Evolutionary conservation across 352 stramenopile species (phyloP).

Genomic region (Globisporangium nagaii): DNA sequence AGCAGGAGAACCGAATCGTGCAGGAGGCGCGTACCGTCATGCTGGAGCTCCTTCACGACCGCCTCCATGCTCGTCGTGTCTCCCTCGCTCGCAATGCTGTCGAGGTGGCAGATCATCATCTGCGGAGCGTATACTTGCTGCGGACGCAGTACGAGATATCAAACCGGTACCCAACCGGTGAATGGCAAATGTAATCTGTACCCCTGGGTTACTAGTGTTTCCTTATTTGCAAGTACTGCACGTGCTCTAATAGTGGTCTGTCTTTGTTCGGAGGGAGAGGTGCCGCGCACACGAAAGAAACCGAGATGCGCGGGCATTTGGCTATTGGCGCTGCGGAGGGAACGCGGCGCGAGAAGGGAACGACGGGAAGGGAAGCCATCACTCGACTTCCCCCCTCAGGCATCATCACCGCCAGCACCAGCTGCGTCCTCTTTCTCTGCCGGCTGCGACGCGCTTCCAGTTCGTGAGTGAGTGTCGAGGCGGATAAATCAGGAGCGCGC

Average conservation of each 20-base stretch:
- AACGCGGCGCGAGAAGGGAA: too few species aligned
- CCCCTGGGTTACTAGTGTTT: not conserved
- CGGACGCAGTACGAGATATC: not conserved
- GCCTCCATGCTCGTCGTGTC: constrained; percentile 19
- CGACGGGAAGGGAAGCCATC: too few species aligned
- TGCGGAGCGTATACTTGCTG: not conserved
- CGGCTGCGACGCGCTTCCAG: not conserved
- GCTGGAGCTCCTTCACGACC: constrained; percentile 64
- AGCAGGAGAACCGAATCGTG: too few species aligned
- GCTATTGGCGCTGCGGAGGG: too few species aligned
- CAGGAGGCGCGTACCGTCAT: constrained; percentile 38
- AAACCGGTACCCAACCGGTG: not conserved
- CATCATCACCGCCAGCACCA: not conserved
- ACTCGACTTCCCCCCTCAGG: not conserved
- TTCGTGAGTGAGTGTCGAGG: not conserved
- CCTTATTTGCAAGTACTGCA: too few species aligned
- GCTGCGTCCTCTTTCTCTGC: not conserved
- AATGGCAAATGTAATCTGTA: not conserved
- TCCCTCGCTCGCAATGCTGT: not conserved
- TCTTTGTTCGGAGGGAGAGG: too few species aligned
- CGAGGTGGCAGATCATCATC: not conserved
- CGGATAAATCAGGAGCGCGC: not conserved
- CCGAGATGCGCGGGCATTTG: too few species aligned
- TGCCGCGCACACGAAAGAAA: too few species aligned
- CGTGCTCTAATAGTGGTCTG: too few species aligned